A percentile compares a stretch with the other conserved stretches of the same genome.
Evolutionary conservation across 1,284 basidiomycete species (phyloP).

Genomic region (Sanghuangporus weigelae): DNA sequence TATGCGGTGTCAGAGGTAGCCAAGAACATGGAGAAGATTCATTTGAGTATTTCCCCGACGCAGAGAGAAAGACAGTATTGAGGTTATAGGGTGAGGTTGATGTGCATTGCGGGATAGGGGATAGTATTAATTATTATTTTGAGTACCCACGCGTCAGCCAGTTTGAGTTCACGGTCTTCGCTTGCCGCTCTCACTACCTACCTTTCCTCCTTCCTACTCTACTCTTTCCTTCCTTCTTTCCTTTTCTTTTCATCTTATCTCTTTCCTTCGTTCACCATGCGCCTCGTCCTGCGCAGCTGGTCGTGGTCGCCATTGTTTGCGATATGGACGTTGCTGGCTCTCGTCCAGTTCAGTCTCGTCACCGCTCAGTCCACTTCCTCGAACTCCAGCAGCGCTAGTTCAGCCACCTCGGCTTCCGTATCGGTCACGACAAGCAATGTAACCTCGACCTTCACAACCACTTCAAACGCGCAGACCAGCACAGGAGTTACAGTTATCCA

Average conservation of each 20-base stretch:
- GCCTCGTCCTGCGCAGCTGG: conserved; percentile 15
- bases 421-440: conserved; percentile 41
- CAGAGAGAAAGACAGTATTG: neutral
- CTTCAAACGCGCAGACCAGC: conserved; percentile 11
- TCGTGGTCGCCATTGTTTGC: conserved; percentile 18
- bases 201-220: conserved; percentile 19
- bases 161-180: conserved; percentile 12
- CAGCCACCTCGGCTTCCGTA: conserved; percentile 20
- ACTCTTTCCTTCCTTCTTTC: conserved; percentile 27
- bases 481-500: conserved; percentile 48
- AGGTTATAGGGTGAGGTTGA: no score
- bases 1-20: neutral
- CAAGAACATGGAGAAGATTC: neutral
- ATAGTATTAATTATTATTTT: no score
- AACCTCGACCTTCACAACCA: conserved; percentile 41
- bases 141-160: conserved; percentile 2
- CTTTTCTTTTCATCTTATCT: neutral
- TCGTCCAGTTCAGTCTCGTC: conserved; percentile 24
- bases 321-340: conserved; percentile 15
- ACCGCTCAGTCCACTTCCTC: conserved; percentile 23
- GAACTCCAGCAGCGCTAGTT: conserved; percentile 24
- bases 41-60: neutral
- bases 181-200: conserved; percentile 1
- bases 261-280: conserved; percentile 4
- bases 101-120: no score